Base-by-base conservation (phyloP, 495 filamentous ascomycete genomes). In the Clohesyomyces aquaticus region DNA sequence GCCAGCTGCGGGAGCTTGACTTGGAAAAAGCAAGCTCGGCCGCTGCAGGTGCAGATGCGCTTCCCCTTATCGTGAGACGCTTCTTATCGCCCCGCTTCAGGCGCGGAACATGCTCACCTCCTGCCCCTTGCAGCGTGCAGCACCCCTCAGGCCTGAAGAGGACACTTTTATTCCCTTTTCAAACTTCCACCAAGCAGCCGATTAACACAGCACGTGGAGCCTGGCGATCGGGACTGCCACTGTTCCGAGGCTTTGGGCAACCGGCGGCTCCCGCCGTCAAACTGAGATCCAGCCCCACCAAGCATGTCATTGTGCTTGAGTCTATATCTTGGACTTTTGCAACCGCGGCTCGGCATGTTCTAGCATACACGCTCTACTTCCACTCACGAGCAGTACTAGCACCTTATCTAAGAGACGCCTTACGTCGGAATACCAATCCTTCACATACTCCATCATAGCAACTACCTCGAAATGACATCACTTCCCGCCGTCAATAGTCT, bases 401-500 rank as follows among this genome's bases (percentile, higher is more conserved):
- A 38, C 32, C 32, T 38, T 14, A 6, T 38, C 32, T 38, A 6
- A 14, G 6, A 14, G 32, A 38, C 43, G 14, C 16, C 21, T 6
- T 47, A 6, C 4, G 21, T 18, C 19, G 4, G 19, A n/a, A 4
- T 52, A n/a, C 22, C 25, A 38, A 55, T 18, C 51, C 18, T 35
- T 55, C 22, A 14, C 38, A 45, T 42, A 35, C 19, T 19, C 52
- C 28, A 53, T 12, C 4, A 14, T 25, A 9, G 45, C 22, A 27
- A 23, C 11, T 18, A 35, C 53, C 14, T 41, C 42, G 11, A 60
- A 35, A 68, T 64, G 57, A 41, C 61, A 35, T 51, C 57, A 12
- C 82, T 89, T 32, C 86, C 87, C 27, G 58, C 78, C n/a, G 76
- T 82, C 54, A 70, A 75, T 23, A 71, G 67, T 4, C 73, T 91